Conservation (phyloP, 1,284 basidiomycete species). For the Earliella scabrosa region DNA sequence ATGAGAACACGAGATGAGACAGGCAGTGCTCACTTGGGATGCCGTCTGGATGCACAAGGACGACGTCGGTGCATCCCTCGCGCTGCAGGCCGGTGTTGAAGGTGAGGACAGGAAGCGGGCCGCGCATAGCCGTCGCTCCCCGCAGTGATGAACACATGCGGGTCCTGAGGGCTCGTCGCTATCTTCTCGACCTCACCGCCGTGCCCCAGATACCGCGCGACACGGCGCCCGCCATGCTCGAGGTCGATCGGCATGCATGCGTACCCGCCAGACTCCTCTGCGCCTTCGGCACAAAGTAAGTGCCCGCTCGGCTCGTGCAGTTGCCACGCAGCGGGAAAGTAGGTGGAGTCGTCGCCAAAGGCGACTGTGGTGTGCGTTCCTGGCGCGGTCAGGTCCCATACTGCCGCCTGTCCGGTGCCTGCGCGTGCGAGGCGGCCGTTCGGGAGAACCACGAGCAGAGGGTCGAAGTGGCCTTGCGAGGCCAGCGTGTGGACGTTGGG, state of each 20-base stretch:
- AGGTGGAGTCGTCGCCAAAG: constrained; percentile 27
- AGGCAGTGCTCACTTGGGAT: constrained; percentile 28
- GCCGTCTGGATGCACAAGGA: constrained; percentile 31
- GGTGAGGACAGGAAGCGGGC: constrained; percentile 29
- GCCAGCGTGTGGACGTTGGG: constrained; percentile 37
- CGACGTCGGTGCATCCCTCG: constrained; percentile 19
- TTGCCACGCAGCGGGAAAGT: constrained; percentile 35
- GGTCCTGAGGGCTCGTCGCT: constrained; percentile 39
- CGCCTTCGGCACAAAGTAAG: constrained; percentile 30
- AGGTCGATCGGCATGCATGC: constrained; percentile 37
- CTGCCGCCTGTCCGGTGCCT: constrained; percentile 30
- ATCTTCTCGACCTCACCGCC: constrained; percentile 36
- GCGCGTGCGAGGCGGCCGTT: constrained; percentile 36
- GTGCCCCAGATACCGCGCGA: constrained; percentile 42
- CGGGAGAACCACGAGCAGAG: constrained; percentile 35
- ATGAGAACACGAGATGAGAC: not conserved
- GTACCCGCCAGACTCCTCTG: constrained; percentile 9
- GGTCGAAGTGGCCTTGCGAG: constrained; percentile 25
- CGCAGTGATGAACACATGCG: constrained; percentile 41
- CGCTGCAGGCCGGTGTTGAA: constrained; percentile 24
- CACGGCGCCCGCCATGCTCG: constrained; percentile 33
- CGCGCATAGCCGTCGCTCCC: constrained; percentile 42
- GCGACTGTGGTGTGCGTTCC: constrained; percentile 18
- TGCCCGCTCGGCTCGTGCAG: constrained; percentile 30
- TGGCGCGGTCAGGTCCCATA: not conserved